Base-by-base conservation (phyloP, 2,329 filamentous ascomycete genomes). In the Penicillium sp. region DNA sequence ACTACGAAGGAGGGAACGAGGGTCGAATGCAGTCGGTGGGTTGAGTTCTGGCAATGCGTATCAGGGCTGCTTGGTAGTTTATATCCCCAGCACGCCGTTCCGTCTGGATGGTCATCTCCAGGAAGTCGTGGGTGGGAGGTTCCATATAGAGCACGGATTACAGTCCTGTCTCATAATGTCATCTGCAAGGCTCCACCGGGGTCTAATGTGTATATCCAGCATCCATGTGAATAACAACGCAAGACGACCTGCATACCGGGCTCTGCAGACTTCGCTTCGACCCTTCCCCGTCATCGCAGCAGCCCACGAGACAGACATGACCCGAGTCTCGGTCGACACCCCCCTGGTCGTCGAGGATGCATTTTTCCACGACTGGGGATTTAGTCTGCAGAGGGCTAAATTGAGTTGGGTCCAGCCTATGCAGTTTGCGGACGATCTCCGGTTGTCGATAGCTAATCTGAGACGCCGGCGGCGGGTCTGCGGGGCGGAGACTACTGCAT, bases 101-200 rank as follows among this genome's bases (percentile, higher is more conserved):
- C 33, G 33, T 45, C 21, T 21, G 33, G 45, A 35, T 34, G 17
- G 29, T 33, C 25, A 6, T 34, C 42, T 32, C 20, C 34, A n/a
- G n/a, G n/a, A n/a, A n/a, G n/a, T n/a, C n/a, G n/a, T n/a, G n/a
- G 30, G 39, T 13, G 27, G 30, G 23, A n/a, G 44, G 39, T 50
- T 50, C 45, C 48, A 36, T 37, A 41, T 50, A 50, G 39, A 51
- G 34, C 33, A 50, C 42, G 33, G 37, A 47, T 43, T n/a, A n/a
- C 11, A 33, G 23, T 34, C 47, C 44, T 48, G 49, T 52, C 48
- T 51, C 52, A 44, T 18, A 33, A 44, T 30, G 33, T 34, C 21
- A 33, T 37, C 29, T 39, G 5, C 36, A 30, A 23, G 20, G 36
- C 29, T 10, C n/a, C 5, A 7, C 5, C 15, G 20, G n/a, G 14